phyloP scores from a whole-genome alignment of 805 yeast species.

The Candida jianshihensis region DNA sequence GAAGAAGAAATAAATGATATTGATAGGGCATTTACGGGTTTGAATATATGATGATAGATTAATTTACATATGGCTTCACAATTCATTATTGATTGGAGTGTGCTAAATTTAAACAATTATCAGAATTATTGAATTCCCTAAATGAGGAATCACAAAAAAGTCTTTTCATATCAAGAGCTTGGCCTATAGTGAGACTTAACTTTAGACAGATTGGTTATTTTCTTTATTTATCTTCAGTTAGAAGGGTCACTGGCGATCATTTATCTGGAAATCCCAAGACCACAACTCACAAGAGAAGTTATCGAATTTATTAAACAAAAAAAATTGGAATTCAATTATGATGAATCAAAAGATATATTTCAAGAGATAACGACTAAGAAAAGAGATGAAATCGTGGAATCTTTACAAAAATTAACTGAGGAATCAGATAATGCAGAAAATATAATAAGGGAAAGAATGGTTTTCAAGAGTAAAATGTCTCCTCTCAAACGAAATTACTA shows the following conservation, averaged over 20 bases:
- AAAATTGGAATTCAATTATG: conserved; percentile 8
- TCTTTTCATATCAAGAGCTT: conserved; percentile 17
- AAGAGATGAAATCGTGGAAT: conserved; percentile 8
- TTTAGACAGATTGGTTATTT: conserved; percentile 25
- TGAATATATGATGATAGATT: conserved; percentile 6
- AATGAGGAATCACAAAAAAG: conserved; percentile 5
- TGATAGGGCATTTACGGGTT: conserved; percentile 17
- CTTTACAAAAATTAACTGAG: conserved; percentile 15
- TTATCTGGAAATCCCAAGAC: conserved; percentile 13
- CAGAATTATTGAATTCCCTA: conserved; percentile 8
- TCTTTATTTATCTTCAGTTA: conserved; percentile 27
- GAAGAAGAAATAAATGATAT: conserved; percentile 9
- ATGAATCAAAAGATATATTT: conserved; percentile 9
- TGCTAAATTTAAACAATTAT: conserved; percentile 23
- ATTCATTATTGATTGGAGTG: too few relatives aligned
- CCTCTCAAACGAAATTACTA: too few relatives aligned
- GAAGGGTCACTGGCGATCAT: conserved; percentile 12
- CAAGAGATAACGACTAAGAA: conserved; percentile 10
- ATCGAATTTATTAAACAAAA: conserved; percentile 10
- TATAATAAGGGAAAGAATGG: conserved; percentile 4
- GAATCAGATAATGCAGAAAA: conserved; percentile 14
- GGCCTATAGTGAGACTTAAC: conserved; percentile 18
- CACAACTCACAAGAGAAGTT: conserved; percentile 12
- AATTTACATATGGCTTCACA: too few relatives aligned
- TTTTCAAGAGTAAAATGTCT: too few relatives aligned